Conservation (phyloP, 495 filamentous ascomycete species). For the Jackrogersella multiformis region DNA sequence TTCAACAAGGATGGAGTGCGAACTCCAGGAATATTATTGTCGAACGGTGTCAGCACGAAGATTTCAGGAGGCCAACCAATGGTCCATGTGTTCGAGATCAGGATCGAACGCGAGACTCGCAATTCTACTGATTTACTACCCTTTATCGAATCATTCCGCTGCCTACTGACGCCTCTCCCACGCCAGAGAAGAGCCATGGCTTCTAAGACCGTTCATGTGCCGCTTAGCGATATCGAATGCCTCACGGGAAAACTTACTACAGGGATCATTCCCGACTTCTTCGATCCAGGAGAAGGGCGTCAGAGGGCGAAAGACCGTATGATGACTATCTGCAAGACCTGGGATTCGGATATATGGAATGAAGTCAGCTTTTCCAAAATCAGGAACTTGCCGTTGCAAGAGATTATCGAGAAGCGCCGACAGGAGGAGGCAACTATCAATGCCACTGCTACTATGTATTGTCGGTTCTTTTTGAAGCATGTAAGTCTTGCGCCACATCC, state of each 20-base stretch:
- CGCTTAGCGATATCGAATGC: conserved; percentile 78
- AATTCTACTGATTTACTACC: conserved; percentile 82
- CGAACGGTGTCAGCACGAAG: conserved; percentile 69
- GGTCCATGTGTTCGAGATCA: conserved; percentile 81
- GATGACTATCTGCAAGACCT: conserved; percentile 68
- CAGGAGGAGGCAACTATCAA: conserved; percentile 67
- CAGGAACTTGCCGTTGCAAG: conserved; percentile 78
- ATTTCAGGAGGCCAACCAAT: conserved; percentile 67
- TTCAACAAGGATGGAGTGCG: conserved; percentile 75
- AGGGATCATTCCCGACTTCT: conserved; percentile 64
- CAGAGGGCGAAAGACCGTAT: conserved; percentile 67
- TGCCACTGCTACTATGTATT: conserved; percentile 67
- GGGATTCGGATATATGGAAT: conserved; percentile 79
- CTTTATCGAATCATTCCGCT: conserved; percentile 73
- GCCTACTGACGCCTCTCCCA: conserved; percentile 68
- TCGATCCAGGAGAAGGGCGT: conserved; percentile 55
- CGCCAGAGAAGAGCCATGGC: conserved; percentile 65
- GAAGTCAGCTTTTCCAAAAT: conserved; percentile 85
- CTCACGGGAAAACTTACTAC: conserved; percentile 78
- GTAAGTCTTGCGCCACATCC: conserved; percentile 60
- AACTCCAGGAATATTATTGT: conserved; percentile 80
- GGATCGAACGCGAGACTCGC: conserved; percentile 66
- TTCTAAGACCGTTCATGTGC: conserved; percentile 70
- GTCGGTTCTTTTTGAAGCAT: conserved; percentile 83
- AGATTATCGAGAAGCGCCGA: conserved; percentile 73